phyloP scores from a whole-genome alignment of 305 asterid genomes.

The Fraxinus dipetala region DNA sequence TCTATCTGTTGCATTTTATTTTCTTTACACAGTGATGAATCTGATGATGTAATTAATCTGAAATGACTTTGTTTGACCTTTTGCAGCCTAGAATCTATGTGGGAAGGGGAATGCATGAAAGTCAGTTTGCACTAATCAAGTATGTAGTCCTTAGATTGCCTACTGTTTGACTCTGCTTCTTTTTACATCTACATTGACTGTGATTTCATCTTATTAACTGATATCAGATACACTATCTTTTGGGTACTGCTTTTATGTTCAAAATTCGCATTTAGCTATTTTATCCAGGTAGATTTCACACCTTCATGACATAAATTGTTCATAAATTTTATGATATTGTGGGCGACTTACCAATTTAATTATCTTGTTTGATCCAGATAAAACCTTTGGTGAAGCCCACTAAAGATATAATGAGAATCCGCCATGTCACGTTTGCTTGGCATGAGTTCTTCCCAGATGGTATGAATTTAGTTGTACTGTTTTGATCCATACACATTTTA shows the following conservation, averaged over 20 bases:
- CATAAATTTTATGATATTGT: constrained; percentile 11
- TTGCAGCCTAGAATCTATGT: constrained; percentile 92
- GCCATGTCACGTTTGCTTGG: constrained; percentile 77
- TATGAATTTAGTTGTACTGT: constrained; percentile 27
- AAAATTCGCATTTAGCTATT: constrained; percentile 79
- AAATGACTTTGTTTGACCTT: constrained; percentile 11
- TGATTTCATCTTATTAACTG: constrained; percentile 18
- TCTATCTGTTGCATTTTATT: background rate
- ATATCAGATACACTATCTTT: constrained; percentile 80
- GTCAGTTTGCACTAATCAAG: constrained; percentile 90
- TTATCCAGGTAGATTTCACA: constrained; percentile 65
- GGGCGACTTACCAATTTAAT: constrained; percentile 20
- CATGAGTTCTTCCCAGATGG: constrained; percentile 95
- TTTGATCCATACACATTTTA: constrained; percentile 14
- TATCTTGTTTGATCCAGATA: constrained; percentile 54
- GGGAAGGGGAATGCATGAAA: constrained; percentile 99
- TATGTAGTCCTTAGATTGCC: constrained; percentile 35
- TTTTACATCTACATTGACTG: constrained; percentile 26
- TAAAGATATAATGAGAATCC: constrained; percentile 69
- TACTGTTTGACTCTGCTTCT: constrained; percentile 20
- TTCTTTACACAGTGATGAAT: background rate
- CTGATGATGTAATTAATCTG: background rate
- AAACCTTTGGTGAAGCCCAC: constrained; percentile 90
- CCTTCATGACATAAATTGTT: constrained; percentile 18
- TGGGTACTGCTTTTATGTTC: constrained; percentile 84